Percentiles rank a stretch among this genome's conserved stretches.
phyloP scores from a whole-genome alignment of 164 flowering plant species.

The Magnolia kwangsiensis region DNA sequence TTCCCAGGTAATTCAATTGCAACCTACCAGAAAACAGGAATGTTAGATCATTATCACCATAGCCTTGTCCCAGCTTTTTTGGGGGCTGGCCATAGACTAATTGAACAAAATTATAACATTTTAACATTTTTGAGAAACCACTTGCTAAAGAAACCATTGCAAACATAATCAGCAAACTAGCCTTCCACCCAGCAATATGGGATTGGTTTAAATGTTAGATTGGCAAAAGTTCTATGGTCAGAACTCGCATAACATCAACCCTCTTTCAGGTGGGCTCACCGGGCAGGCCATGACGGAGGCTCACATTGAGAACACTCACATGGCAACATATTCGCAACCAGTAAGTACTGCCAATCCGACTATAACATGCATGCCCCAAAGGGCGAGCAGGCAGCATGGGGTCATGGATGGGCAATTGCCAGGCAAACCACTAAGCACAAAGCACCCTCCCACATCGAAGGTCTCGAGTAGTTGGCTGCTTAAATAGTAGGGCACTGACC shows the following conservation, averaged over 20 bases:
- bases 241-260: background rate
- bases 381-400: too few relatives aligned
- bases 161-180: too few relatives aligned
- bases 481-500: too few relatives aligned
- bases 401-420: too few relatives aligned
- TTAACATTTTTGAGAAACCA: too few relatives aligned
- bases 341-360: too few relatives aligned
- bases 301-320: background rate
- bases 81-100: background rate
- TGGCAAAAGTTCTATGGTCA: background rate
- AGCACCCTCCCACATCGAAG: too few relatives aligned
- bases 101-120: background rate
- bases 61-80: background rate
- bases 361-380: too few relatives aligned
- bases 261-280: background rate
- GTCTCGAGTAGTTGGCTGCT: too few relatives aligned
- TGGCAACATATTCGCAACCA: background rate
- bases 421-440: too few relatives aligned
- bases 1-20: slow-evolving; percentile 96
- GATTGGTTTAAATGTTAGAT: background rate
- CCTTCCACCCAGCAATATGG: background rate
- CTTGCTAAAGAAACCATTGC: too few relatives aligned
- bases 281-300: background rate
- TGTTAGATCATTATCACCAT: background rate
- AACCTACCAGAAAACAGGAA: slow-evolving; percentile 47